phyloP scores from a whole-genome alignment of 2,329 filamentous ascomycete species.

The Penicillium sp. region DNA sequence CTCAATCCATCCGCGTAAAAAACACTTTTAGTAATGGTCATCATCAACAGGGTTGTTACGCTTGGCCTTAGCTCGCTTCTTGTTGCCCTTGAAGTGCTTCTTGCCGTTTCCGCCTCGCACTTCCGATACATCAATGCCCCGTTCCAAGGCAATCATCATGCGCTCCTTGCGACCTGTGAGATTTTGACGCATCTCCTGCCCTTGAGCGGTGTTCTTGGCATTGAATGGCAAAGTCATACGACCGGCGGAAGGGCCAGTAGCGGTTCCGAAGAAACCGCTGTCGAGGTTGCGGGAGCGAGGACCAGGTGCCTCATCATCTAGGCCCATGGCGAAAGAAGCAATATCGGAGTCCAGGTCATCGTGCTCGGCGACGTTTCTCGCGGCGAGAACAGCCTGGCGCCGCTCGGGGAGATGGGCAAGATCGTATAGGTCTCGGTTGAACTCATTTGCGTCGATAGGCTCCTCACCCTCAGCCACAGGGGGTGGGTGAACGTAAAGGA shows the following conservation, averaged over 20 bases:
- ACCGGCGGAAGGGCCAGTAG: constrained; percentile 57
- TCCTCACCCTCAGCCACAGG: constrained; percentile 49
- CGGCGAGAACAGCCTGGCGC: constrained; percentile 61
- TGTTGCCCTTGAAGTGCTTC: constrained; percentile 67
- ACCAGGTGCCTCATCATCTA: constrained; percentile 54
- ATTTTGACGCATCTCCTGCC: constrained; percentile 68
- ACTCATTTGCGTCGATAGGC: constrained; percentile 67
- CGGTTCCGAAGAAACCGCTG: constrained; percentile 80
- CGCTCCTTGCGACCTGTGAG: constrained; percentile 79
- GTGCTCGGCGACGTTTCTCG: constrained; percentile 45
- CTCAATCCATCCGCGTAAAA: constrained; percentile 4
- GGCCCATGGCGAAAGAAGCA: constrained; percentile 5
- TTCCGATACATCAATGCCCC: constrained; percentile 79
- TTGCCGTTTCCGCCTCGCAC: constrained; percentile 65
- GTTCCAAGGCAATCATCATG: constrained; percentile 78
- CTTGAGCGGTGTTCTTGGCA: constrained; percentile 84
- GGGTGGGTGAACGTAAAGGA: constrained; percentile 88
- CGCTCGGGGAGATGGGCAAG: constrained; percentile 77
- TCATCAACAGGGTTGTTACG: constrained; percentile 31
- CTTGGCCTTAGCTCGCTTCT: constrained; percentile 35
- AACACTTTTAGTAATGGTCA: constrained; percentile 31
- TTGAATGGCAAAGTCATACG: constrained; percentile 81
- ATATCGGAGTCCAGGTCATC: constrained; percentile 39
- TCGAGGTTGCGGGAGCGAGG: constrained; percentile 77
- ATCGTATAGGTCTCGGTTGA: constrained; percentile 90